phyloP scores from a whole-genome alignment of 2,329 filamentous ascomycete species.

The Escovopsis weberi region DNA sequence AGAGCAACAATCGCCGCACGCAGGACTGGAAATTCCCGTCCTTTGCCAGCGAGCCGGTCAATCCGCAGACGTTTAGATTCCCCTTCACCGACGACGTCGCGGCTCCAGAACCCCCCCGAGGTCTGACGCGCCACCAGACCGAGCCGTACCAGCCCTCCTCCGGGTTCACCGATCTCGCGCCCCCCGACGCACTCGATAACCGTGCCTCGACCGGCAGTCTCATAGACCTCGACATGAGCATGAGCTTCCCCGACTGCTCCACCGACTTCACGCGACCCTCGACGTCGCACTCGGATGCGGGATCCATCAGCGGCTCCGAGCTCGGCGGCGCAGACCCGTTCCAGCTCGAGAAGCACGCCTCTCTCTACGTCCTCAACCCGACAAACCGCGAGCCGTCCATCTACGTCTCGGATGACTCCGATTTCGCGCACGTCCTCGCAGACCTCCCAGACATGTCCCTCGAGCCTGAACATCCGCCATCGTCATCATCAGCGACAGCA shows the following conservation, averaged over 20 bases:
- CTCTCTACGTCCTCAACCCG: slow-evolving; percentile 31
- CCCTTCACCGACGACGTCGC: slow-evolving; percentile 28
- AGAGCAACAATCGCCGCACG: slow-evolving; percentile 33
- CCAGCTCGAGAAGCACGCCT: slow-evolving; percentile 48
- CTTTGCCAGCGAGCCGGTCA: slow-evolving; percentile 37
- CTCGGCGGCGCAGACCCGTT: slow-evolving; percentile 42
- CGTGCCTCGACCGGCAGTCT: slow-evolving; percentile 30
- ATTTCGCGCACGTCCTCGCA: slow-evolving; percentile 26
- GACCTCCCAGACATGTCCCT: slow-evolving; percentile 14
- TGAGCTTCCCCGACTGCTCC: slow-evolving; percentile 35
- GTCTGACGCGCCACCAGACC: slow-evolving; percentile 34
- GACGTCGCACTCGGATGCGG: slow-evolving; percentile 44
- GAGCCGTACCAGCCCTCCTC: slow-evolving; percentile 32
- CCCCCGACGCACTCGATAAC: slow-evolving; percentile 19
- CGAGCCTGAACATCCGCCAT: slow-evolving; percentile 6
- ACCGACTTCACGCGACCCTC: slow-evolving; percentile 40
- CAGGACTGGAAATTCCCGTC: slow-evolving; percentile 46
- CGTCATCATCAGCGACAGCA: no score
- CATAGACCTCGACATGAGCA: slow-evolving; percentile 40
- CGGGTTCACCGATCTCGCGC: slow-evolving; percentile 27
- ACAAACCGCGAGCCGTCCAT: slow-evolving; percentile 40
- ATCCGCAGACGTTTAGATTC: slow-evolving; percentile 31
- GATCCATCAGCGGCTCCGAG: slow-evolving; percentile 41
- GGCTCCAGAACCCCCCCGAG: slow-evolving; percentile 27
- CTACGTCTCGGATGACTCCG: slow-evolving; percentile 45